These are phyloP conservation scores for Fomitopsis serialis DNA, from an alignment of 768 basidiomycete genomes.

Conservation along the genomic window DNA sequence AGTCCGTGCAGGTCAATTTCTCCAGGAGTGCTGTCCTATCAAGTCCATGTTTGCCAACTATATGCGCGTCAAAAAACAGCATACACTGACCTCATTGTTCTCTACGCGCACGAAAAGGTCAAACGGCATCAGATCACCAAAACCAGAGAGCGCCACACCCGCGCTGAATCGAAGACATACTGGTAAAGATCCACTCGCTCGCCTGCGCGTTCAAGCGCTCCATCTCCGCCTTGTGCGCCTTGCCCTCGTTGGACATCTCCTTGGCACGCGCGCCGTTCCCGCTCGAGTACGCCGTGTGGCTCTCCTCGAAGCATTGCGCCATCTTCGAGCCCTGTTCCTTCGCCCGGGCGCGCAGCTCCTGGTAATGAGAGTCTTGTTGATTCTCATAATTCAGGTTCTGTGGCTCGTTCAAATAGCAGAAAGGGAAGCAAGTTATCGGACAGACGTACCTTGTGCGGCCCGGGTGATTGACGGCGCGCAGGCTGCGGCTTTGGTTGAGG, in stretches of 20 bases:
- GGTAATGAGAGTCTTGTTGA: slow-evolving; percentile 66
- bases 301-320: slow-evolving; percentile 63
- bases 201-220: slow-evolving; percentile 76
- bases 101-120: slow-evolving; percentile 33
- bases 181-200: slow-evolving; percentile 80
- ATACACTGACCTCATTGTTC: slow-evolving; percentile 58
- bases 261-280: slow-evolving; percentile 81
- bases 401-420: neutral
- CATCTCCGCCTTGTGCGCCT: slow-evolving; percentile 74
- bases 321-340: slow-evolving; percentile 76
- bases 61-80: neutral
- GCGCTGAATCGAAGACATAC: slow-evolving; percentile 34
- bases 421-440: neutral
- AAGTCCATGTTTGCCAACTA: too few species aligned
- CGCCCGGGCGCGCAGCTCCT: slow-evolving; percentile 66
- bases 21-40: slow-evolving; percentile 58
- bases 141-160: neutral
- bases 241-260: slow-evolving; percentile 74
- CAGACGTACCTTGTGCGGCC: slow-evolving; percentile 1
- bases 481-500: slow-evolving; percentile 4
- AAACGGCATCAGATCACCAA: neutral
- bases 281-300: slow-evolving; percentile 67
- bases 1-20: slow-evolving; percentile 90
- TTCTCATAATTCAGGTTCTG: slow-evolving; percentile 45
- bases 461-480: neutral